phyloP scores from a whole-genome alignment of 352 stramenopile genomes.

The Achlya hypogyna region DNA sequence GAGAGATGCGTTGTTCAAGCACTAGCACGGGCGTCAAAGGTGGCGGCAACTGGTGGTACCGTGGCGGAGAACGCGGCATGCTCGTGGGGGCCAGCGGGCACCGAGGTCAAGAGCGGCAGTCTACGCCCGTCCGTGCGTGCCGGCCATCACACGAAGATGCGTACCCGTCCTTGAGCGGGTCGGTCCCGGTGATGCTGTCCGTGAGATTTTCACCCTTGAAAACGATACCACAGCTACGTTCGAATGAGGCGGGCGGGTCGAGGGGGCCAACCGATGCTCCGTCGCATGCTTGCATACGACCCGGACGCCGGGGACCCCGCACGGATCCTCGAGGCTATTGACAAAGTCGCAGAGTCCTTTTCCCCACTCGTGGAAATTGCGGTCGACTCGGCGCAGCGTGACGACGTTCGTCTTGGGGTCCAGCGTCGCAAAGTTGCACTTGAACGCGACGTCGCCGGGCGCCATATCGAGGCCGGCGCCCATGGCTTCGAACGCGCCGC shows the following conservation, averaged over 20 bases:
- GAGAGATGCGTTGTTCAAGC: conserved; percentile 68
- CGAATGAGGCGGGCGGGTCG: not conserved
- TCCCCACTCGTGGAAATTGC: conserved; percentile 74
- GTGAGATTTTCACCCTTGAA: conserved; percentile 73
- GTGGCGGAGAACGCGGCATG: conserved; percentile 72
- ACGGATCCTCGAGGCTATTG: conserved; percentile 42
- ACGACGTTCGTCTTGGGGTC: conserved; percentile 59
- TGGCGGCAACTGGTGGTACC: conserved; percentile 11
- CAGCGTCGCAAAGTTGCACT: conserved; percentile 84
- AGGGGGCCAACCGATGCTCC: conserved; percentile 41
- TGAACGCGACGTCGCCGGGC: conserved; percentile 81
- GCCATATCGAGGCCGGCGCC: conserved; percentile 71
- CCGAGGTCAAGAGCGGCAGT: conserved; percentile 48
- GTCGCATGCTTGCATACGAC: conserved; percentile 81
- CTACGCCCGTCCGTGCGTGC: conserved; percentile 22
- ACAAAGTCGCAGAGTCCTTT: conserved; percentile 77
- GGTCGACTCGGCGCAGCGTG: conserved; percentile 62
- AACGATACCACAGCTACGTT: conserved; percentile 55
- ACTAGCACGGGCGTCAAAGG: conserved; percentile 18
- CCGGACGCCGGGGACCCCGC: conserved; percentile 45
- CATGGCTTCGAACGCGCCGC: conserved; percentile 84
- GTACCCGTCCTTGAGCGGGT: conserved; percentile 84
- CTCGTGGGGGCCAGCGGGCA: conserved; percentile 47
- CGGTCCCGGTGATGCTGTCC: conserved; percentile 79
- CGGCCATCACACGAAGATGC: conserved; percentile 8